A percentile compares a stretch with the other conserved stretches of the same genome.
Conservation (phyloP, 2,329 filamentous ascomycete genomes). For the Coniella lustricola region DNA sequence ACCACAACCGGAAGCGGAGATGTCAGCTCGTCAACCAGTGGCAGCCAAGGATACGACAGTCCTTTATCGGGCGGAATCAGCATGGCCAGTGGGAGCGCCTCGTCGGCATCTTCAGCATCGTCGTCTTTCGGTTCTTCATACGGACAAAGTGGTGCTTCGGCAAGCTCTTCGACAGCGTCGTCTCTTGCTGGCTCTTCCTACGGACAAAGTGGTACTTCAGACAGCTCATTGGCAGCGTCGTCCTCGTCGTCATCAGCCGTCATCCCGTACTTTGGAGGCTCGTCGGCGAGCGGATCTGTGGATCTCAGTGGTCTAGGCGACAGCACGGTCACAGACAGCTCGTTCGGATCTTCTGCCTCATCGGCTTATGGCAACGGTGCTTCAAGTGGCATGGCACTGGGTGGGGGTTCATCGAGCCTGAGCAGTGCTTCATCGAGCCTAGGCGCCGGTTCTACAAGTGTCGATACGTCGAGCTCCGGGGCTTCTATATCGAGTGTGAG, state of each 20-base stretch:
- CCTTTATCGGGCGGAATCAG: too few relatives aligned
- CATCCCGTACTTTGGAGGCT: not conserved
- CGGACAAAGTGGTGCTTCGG: not conserved
- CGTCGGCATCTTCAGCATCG: too few relatives aligned
- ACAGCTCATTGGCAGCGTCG: not conserved
- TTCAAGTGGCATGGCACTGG: not conserved
- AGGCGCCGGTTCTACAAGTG: too few relatives aligned
- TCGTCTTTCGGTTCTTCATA: not conserved
- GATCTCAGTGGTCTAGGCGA: not conserved
- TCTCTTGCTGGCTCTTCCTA: not conserved
- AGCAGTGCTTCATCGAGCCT: not conserved
- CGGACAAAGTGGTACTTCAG: not conserved
- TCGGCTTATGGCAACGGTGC: not conserved
- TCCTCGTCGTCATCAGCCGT: not conserved
- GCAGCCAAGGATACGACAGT: too few relatives aligned
- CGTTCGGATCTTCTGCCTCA: not conserved
- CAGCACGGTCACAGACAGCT: not conserved
- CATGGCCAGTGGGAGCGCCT: too few relatives aligned
- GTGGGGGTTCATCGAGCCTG: not conserved
- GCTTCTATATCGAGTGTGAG: too few relatives aligned
- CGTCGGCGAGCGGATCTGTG: too few relatives aligned
- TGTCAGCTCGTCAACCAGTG: too few relatives aligned
- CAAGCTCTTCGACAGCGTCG: not conserved
- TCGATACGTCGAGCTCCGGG: too few relatives aligned
- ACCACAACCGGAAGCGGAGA: too few relatives aligned